Percentiles rank a stretch among this genome's conserved stretches.
Conservation (phyloP, 257 asterid species). For the Gentiana macrophylla region DNA sequence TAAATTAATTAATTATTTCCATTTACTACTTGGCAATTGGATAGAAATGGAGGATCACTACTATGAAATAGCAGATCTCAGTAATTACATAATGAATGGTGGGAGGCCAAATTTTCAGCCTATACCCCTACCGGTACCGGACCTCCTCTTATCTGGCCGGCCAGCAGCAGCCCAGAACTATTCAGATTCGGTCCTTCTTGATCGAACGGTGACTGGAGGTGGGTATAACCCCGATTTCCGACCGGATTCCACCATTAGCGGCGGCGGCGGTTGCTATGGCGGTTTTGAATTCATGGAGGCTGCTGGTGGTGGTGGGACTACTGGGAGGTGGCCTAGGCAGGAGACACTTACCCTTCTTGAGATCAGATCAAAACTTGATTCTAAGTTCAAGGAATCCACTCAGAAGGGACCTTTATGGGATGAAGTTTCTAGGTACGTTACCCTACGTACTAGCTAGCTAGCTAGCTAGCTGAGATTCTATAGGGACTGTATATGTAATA, state of each 20-base stretch:
- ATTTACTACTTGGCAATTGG: too few relatives aligned
- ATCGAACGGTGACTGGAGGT: constrained; percentile 3
- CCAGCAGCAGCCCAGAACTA: constrained; percentile 25
- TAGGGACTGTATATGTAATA: neutral
- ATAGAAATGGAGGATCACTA: constrained; percentile 58
- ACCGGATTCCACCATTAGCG: constrained; percentile 24
- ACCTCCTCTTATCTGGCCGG: constrained; percentile 20
- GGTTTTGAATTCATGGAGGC: constrained; percentile 23
- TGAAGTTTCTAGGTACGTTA: constrained; percentile 74
- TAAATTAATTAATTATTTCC: neutral
- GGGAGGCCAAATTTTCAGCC: constrained; percentile 46
- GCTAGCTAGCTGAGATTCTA: neutral
- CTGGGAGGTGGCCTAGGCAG: constrained; percentile 94
- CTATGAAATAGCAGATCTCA: constrained; percentile 62
- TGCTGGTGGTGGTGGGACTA: constrained; percentile 30
- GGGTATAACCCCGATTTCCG: constrained; percentile 27
- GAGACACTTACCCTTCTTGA: constrained; percentile 96
- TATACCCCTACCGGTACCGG: constrained; percentile 27
- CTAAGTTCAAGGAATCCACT: constrained; percentile 84
- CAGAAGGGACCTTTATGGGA: constrained; percentile 98
- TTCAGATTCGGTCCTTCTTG: constrained; percentile 40
- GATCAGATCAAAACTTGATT: constrained; percentile 81
- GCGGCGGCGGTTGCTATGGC: constrained; percentile 29
- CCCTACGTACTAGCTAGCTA: neutral
- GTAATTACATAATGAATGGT: constrained; percentile 38